These are phyloP conservation scores for Hymenoscyphus albidus DNA, from an alignment of 2,329 filamentous ascomycete genomes.

Conservation along the genomic window DNA sequence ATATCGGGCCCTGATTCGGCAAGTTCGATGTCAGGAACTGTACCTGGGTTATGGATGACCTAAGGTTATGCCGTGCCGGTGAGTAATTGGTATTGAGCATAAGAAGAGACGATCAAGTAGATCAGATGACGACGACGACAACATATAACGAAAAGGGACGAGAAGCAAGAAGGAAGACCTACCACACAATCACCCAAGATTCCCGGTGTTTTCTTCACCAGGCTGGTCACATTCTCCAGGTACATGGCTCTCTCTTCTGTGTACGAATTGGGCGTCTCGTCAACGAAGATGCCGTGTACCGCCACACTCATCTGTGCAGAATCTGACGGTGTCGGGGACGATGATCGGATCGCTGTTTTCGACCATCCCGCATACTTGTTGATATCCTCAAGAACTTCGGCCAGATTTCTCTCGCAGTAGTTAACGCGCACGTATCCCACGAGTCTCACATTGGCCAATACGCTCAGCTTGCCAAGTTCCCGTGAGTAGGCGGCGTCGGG, in stretches of 20 bases:
- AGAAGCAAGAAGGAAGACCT: background rate
- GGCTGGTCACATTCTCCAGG: constrained; percentile 11
- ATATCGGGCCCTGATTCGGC: constrained; percentile 14
- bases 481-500: constrained; percentile 35
- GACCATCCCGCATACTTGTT: constrained; percentile 33
- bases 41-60: constrained; percentile 21
- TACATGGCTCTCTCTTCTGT: constrained; percentile 8
- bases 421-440: constrained; percentile 40
- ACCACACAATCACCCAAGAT: constrained; percentile 11
- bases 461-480: constrained; percentile 36
- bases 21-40: constrained; percentile 13
- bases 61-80: background rate
- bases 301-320: constrained; percentile 11
- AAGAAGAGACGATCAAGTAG: background rate
- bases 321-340: background rate
- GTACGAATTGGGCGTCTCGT: constrained; percentile 16
- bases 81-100: background rate
- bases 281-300: constrained; percentile 23
- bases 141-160: background rate
- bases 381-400: constrained; percentile 36
- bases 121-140: background rate
- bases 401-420: constrained; percentile 32
- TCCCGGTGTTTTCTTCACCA: constrained; percentile 11
- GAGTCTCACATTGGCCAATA: constrained; percentile 36
- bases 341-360: background rate